Evolutionary conservation across 192 early-diverging fungal genomes (phyloP), one percentile per base, ranked within the genome.

Genomic region (Irineochytrium annulatum): DNA sequence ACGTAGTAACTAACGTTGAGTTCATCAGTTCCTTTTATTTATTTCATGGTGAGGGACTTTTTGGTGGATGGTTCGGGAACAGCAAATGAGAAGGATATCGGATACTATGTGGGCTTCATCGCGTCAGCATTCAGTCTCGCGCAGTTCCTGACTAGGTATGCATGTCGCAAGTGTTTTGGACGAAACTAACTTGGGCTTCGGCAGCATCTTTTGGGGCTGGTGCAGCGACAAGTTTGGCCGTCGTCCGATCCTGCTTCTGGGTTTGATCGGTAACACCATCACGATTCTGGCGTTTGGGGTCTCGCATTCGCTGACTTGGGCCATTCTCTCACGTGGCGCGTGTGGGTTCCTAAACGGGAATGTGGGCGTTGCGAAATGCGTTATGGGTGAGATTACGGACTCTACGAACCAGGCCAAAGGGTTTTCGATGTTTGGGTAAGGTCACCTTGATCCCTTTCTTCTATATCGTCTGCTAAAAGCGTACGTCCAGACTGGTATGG

Each of bases 351-450:
- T 90, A 19, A 89, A 87, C 62, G 91, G 77, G 20, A 77, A 72
- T 34, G 44, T 84, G 19, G 89, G 90, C 6, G 91, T 93, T 16
- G 81, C 87, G 30, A 91, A 92, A 63, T 87, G 86, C 19, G 80
- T 89, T 28, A 64, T 94, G 27, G 89, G 87, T 1, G 94, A 97
- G 75, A 84, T 97, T 33, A 86, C 91, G 22, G 91, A 93, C 61
- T 65, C 79, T 2, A 84, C 86, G 0, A 97, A 93, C 67, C 83
- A 86, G 55, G 71, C 85, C 6, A 74, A 82, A 16, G 88, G 87
- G 20, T 94, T 94, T 70, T 76, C 84, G 8, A 43, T 92, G 26
- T 81, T 90, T 70, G 89, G 87, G 28, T 81, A 88, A 26, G 75
- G 72, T 48, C 62, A 8, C 30, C 20, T 8, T 35, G 0, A 6